A percentile compares a stretch with the other conserved stretches of the same genome.
Conservation (phyloP, 2,329 filamentous ascomycete species). For the Diaporthe vaccinii region DNA sequence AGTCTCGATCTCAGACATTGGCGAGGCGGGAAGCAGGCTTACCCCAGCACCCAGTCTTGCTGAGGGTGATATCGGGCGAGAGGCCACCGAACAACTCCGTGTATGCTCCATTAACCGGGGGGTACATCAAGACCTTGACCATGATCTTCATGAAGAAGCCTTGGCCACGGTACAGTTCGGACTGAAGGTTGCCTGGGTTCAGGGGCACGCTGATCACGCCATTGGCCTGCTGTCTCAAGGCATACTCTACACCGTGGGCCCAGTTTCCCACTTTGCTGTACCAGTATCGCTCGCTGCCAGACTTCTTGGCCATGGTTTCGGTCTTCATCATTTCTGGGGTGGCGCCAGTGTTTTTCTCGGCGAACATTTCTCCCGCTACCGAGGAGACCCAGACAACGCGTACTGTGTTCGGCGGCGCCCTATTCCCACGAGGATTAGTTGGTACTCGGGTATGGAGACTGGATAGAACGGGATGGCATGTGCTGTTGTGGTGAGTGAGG, state of each 20-base stretch:
- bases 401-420: slow-evolving; percentile 6
- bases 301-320: neutral
- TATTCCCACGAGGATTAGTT: neutral
- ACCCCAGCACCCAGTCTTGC: slow-evolving; percentile 19
- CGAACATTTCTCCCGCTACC: neutral
- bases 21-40: neutral
- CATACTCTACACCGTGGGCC: slow-evolving; percentile 44
- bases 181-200: slow-evolving; percentile 32
- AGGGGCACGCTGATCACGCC: slow-evolving; percentile 45
- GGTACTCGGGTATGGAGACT: neutral
- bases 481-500: neutral
- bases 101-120: slow-evolving; percentile 23
- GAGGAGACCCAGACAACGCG: slow-evolving; percentile 29
- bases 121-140: neutral
- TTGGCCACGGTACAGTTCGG: slow-evolving; percentile 18
- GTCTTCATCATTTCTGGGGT: slow-evolving; percentile 10
- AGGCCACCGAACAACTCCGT: slow-evolving; percentile 28
- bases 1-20: neutral
- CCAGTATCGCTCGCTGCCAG: slow-evolving; percentile 42
- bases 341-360: neutral
- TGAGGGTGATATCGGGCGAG: slow-evolving; percentile 21
- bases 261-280: slow-evolving; percentile 46
- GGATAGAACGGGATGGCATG: neutral
- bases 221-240: slow-evolving; percentile 42
- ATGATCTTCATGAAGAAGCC: neutral